These are phyloP conservation scores for Canavalia gladiata DNA, from an alignment of 306 rosid species.

Conservation along the genomic window DNA sequence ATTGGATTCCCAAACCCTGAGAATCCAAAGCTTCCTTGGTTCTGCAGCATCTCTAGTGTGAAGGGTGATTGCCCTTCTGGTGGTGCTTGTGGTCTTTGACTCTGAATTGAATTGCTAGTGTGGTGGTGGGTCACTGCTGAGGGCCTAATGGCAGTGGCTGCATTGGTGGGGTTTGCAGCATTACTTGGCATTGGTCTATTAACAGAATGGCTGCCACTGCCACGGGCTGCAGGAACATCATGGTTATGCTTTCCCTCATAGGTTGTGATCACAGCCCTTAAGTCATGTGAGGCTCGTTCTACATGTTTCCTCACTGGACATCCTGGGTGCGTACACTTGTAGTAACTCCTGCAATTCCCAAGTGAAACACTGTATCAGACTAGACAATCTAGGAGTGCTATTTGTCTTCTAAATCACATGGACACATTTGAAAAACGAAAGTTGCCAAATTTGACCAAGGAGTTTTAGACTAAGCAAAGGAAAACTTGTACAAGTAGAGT, in stretches of 20 bases:
- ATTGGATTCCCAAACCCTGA: slow-evolving; percentile 62
- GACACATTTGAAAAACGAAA: not conserved
- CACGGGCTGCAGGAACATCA: slow-evolving; percentile 91
- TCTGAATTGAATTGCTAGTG: slow-evolving; percentile 43
- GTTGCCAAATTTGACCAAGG: slow-evolving; percentile 48
- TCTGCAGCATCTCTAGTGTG: slow-evolving; percentile 69
- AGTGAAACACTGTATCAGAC: slow-evolving; percentile 33
- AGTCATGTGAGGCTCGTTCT: slow-evolving; percentile 87
- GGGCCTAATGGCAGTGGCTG: slow-evolving; percentile 58
- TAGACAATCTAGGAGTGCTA: not conserved
- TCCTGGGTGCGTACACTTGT: slow-evolving; percentile 83
- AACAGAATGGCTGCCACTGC: slow-evolving; percentile 72
- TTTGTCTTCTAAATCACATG: slow-evolving; percentile 35
- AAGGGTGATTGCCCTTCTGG: slow-evolving; percentile 66
- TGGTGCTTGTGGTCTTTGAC: slow-evolving; percentile 44
- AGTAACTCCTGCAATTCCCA: slow-evolving; percentile 79
- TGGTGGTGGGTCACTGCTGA: slow-evolving; percentile 44
- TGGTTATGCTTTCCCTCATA: slow-evolving; percentile 97
- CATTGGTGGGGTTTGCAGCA: slow-evolving; percentile 30
- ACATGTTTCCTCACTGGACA: slow-evolving; percentile 97
- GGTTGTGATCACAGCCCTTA: slow-evolving; percentile 89
- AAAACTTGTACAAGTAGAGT: not conserved
- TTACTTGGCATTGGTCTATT: slow-evolving; percentile 61
- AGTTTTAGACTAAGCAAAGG: slow-evolving; percentile 21
- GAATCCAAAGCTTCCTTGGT: slow-evolving; percentile 57